phyloP scores from a whole-genome alignment of 768 basidiomycete genomes.

The Phylloporus arenicola region DNA sequence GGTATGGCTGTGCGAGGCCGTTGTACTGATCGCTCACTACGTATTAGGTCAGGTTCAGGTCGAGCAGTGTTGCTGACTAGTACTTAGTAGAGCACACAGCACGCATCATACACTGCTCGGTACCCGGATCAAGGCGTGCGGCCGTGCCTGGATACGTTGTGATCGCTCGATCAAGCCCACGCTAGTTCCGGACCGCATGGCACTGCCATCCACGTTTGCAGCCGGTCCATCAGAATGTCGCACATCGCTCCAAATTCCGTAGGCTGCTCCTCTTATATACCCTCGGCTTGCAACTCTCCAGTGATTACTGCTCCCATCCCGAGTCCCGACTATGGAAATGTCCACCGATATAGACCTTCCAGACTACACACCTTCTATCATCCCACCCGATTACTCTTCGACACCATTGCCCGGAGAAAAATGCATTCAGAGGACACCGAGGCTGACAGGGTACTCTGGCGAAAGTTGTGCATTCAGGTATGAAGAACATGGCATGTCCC shows the following conservation, averaged over 20 bases:
- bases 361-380: constrained; percentile 46
- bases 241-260: not conserved
- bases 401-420: constrained; percentile 49
- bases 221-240: constrained; percentile 5
- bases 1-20: too few species aligned
- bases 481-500: constrained; percentile 26
- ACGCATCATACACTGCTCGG: not conserved
- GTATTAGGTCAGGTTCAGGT: not conserved
- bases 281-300: not conserved
- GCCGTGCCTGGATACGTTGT: constrained; percentile 5
- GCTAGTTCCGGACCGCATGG: constrained; percentile 11
- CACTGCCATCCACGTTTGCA: constrained; percentile 9
- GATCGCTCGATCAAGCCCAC: constrained; percentile 12
- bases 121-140: not conserved
- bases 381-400: constrained; percentile 54
- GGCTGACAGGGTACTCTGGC: not conserved
- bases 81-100: not conserved
- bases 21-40: too few species aligned
- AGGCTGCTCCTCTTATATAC: constrained; percentile 22
- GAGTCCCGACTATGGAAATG: constrained; percentile 10
- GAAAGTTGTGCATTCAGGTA: constrained; percentile 28
- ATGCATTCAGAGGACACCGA: constrained; percentile 45
- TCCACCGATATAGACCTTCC: constrained; percentile 32
- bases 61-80: not conserved
- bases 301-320: constrained; percentile 1